Conservation (phyloP, 2,329 filamentous ascomycete species). For the Epichloe amarillans region DNA sequence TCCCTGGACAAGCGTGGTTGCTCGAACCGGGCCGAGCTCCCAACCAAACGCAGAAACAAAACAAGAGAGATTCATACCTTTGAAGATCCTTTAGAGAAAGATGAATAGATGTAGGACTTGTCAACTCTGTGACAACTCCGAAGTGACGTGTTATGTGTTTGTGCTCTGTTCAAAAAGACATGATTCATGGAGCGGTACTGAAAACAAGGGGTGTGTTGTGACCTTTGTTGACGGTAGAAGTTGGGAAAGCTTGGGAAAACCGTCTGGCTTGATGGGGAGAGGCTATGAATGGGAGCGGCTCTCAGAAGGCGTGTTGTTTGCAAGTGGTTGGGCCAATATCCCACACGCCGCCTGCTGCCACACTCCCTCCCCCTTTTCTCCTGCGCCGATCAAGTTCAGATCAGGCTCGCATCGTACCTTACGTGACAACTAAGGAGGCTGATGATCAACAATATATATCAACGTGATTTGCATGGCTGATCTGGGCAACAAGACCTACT, state of each 20-base stretch:
- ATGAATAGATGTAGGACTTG: neutral
- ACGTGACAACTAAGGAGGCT: neutral
- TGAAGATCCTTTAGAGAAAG: neutral
- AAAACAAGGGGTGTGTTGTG: neutral
- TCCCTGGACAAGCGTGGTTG: neutral
- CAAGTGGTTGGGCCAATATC: neutral
- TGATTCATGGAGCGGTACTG: neutral
- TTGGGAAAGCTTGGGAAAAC: neutral
- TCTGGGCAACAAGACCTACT: neutral
- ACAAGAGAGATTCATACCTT: conserved; percentile 1
- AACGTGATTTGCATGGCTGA: neutral
- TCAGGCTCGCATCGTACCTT: neutral
- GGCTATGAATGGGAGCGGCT: neutral
- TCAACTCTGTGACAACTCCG: neutral
- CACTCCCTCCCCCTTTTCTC: neutral
- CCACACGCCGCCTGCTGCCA: neutral
- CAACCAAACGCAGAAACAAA: neutral
- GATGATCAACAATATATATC: neutral
- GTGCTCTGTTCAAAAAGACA: neutral
- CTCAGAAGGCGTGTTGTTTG: neutral
- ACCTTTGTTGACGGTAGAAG: neutral
- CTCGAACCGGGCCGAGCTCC: neutral
- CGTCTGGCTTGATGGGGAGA: neutral
- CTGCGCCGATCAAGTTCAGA: neutral
- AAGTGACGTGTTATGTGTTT: neutral